Percentiles rank a stretch among this genome's conserved stretches.
phyloP scores from a whole-genome alignment of 495 filamentous ascomycete species.

The Tuber borchii region DNA sequence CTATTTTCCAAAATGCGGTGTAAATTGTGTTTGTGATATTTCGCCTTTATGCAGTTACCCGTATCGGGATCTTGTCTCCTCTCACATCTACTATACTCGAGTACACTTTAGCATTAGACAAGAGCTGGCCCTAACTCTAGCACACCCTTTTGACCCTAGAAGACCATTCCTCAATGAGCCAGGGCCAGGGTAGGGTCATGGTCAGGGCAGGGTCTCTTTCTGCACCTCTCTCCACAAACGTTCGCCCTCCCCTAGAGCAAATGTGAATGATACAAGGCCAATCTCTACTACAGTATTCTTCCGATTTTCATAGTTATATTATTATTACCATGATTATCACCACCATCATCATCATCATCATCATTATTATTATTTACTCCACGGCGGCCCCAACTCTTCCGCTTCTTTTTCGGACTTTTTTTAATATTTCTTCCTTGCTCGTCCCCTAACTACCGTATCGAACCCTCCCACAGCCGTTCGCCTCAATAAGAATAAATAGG shows the following conservation, averaged over 20 bases:
- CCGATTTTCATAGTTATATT: neutral
- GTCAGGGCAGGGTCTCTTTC: neutral
- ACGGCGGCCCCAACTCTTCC: neutral
- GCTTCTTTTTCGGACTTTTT: conserved; percentile 1
- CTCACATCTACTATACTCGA: neutral
- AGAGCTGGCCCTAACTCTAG: neutral
- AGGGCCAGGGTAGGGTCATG: neutral
- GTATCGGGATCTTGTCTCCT: neutral
- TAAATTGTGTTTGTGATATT: neutral
- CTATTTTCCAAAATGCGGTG: neutral
- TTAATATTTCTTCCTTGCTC: neutral
- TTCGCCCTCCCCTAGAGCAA: neutral
- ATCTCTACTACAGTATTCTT: neutral
- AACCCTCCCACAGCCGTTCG: neutral
- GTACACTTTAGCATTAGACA: neutral
- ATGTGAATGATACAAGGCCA: neutral
- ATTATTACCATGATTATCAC: neutral
- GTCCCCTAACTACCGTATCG: neutral
- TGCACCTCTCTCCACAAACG: conserved; percentile 1
- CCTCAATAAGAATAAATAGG: conserved; percentile 3
- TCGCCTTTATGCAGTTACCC: conserved; percentile 1
- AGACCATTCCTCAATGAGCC: neutral
- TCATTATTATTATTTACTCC: neutral
- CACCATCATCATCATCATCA: neutral
- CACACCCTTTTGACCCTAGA: neutral